These are phyloP conservation scores for Rhizopogon roseolus DNA, from an alignment of 768 basidiomycete species.

Conservation along the genomic window DNA sequence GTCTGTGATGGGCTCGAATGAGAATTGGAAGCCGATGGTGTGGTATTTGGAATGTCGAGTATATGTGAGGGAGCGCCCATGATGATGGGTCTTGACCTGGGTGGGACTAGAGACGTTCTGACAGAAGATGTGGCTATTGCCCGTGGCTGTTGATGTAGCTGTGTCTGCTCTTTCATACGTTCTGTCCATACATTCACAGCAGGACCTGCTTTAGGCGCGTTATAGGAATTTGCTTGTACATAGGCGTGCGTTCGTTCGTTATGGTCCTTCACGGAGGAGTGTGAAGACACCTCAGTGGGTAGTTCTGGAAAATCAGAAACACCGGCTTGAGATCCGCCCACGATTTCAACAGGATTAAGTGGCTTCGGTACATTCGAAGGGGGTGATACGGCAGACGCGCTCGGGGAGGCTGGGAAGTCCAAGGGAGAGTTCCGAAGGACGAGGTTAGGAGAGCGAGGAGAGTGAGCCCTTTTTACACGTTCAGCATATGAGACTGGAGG, in stretches of 20 bases:
- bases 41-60: neutral
- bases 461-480: slow-evolving; percentile 45
- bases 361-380: neutral
- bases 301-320: slow-evolving; percentile 1
- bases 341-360: neutral
- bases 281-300: neutral
- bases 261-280: neutral
- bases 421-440: slow-evolving; percentile 1
- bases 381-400: slow-evolving; percentile 7
- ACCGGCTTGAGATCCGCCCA: neutral
- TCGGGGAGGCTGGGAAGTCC: slow-evolving; percentile 1
- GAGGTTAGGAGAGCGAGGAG: slow-evolving; percentile 22
- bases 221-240: slow-evolving; percentile 3
- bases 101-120: slow-evolving; percentile 7
- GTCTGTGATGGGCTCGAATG: neutral
- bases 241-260: neutral
- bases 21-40: slow-evolving; percentile 4
- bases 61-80: neutral
- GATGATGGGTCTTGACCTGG: slow-evolving; percentile 12
- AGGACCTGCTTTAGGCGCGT: slow-evolving; percentile 14
- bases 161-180: slow-evolving; percentile 36
- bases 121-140: slow-evolving; percentile 8
- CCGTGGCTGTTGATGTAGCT: slow-evolving; percentile 9
- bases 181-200: slow-evolving; percentile 38
- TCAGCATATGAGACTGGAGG: slow-evolving; percentile 55